Percentiles rank a stretch among this genome's conserved stretches.
Evolutionary conservation across 805 yeast genomes (phyloP).

Genomic region (Candida ortonii): DNA sequence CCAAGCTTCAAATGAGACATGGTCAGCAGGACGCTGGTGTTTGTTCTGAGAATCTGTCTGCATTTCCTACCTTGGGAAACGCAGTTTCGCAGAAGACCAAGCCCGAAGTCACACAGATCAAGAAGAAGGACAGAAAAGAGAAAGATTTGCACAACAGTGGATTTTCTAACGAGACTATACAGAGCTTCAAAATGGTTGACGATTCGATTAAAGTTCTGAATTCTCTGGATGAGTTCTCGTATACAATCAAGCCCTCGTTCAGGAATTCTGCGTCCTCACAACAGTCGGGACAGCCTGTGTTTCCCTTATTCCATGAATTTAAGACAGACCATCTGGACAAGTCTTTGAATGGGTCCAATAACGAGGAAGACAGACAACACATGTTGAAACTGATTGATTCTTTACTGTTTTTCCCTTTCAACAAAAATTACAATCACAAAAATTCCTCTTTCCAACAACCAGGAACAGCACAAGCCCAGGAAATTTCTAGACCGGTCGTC

Average conservation of each 20-base stretch:
- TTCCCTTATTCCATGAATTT: conserved; percentile 26
- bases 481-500: not conserved
- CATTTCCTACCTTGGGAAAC: conserved; percentile 33
- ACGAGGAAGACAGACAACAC: conserved; percentile 22
- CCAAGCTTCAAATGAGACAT: conserved; percentile 22
- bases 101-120: conserved; percentile 17
- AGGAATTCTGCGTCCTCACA: conserved; percentile 10
- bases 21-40: conserved; percentile 26
- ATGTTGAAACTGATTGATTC: conserved; percentile 31
- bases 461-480: conserved; percentile 15
- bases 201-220: conserved; percentile 29
- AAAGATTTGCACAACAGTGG: conserved; percentile 19
- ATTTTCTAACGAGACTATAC: conserved; percentile 24
- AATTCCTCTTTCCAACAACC: conserved; percentile 12
- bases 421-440: conserved; percentile 31
- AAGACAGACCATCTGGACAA: conserved; percentile 17
- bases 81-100: conserved; percentile 18
- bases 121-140: conserved; percentile 30
- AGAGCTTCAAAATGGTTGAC: conserved; percentile 25
- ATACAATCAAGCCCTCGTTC: conserved; percentile 26
- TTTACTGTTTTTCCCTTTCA: conserved; percentile 31
- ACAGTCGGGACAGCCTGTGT: conserved; percentile 7
- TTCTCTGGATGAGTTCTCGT: conserved; percentile 22
- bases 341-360: conserved; percentile 9
- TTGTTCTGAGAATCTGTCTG: conserved; percentile 14